Base-by-base conservation (phyloP, 805 yeast genomes). In the Cephaloascus fragrans region DNA sequence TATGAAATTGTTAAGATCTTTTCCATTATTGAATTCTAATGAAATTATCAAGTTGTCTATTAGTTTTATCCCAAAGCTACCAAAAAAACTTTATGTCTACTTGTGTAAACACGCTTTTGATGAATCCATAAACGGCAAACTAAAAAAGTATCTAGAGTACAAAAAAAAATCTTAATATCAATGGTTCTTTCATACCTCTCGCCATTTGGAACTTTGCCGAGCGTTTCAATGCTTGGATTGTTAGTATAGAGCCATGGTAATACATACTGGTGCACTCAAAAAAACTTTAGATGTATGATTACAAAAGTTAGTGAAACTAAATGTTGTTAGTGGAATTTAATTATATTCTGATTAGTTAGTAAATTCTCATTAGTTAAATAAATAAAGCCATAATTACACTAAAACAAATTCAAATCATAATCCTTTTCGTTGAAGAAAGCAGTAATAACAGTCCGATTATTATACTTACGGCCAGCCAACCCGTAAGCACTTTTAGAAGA, bases 21-120 rank as follows among this genome's bases (percentile, higher is more conserved):
- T 86, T 45, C 95, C 96, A 0, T 62, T 62, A 3, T 60, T 88
- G 41, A 76, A 81, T 39, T 84, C 89, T 12, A 74, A 73, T 41
- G 86, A 83, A 47, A 75, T 86, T 34, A 83, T 86, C 19, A 82
- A 83, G 48, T 61, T 88, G 17, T 82, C 90, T 33, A 71, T 88
- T 32, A 85, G 93, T 38, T 83, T 87, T 46, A 73, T 87, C 3
- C 82, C 89, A 5, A 77, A 77, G 50, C 59, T 88, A 4, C 94
- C 95, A 0, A 73, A 71, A 26, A 61, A 67, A 3, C 61, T 88
- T 26, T 84, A 82, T 52, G 80, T 73, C 44, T 54, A 81, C 41
- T 62, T 83, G 31, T 71, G 68, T 8, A 63, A 85, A 37, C 93
- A 83, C 53, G 72, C 81, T 0, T 72, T 64, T 46, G 89, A 83